A percentile compares a stretch with the other conserved stretches of the same genome.
Conservation (phyloP, 768 basidiomycete genomes). For the Pisolithus tinctorius region DNA sequence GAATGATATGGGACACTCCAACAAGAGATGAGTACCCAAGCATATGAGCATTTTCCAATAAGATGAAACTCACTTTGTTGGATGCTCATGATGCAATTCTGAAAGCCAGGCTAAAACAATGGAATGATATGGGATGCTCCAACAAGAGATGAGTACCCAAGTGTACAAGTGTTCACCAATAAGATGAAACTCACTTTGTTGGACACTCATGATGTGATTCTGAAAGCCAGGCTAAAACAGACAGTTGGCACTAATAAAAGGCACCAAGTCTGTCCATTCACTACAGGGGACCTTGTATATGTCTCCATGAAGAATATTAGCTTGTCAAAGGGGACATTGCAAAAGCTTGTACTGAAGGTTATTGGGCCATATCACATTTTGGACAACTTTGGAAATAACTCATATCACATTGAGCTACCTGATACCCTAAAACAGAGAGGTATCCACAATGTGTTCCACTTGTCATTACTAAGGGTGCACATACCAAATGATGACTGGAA, state of each 20-base stretch:
- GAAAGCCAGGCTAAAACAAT: background rate
- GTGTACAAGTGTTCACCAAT: background rate
- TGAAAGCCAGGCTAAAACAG: background rate
- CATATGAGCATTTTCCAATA: background rate
- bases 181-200: background rate
- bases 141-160: background rate
- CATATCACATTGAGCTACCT: background rate
- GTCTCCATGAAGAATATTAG: too few species aligned
- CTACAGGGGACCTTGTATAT: too few species aligned
- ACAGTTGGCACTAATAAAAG: background rate
- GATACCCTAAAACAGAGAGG: background rate
- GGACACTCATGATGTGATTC: background rate
- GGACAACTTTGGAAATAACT: too few species aligned
- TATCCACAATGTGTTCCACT: background rate
- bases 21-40: background rate
- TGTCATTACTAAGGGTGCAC: too few species aligned
- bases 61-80: background rate
- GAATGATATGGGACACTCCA: background rate
- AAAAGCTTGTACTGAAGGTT: too few species aligned
- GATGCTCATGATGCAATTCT: background rate
- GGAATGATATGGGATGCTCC: background rate
- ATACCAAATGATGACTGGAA: too few species aligned
- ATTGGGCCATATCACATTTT: too few species aligned
- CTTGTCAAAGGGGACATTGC: too few species aligned
- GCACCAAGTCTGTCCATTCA: too few species aligned